These are phyloP conservation scores for Ziziphus jujuba DNA, from an alignment of 306 rosid species.

Conservation along the genomic window DNA sequence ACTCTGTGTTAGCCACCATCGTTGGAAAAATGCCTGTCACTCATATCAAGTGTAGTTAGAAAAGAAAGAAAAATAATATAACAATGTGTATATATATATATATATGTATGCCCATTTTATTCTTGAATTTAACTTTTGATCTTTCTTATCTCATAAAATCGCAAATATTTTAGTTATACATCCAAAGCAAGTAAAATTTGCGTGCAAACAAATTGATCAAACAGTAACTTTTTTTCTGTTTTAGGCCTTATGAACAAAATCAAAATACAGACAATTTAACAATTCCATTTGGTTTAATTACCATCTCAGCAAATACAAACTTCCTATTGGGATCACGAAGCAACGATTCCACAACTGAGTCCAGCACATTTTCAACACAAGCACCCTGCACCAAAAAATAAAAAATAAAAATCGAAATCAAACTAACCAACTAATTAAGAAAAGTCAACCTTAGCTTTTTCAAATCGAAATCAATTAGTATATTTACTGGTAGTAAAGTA, in stretches of 20 bases:
- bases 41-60: neutral
- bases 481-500: neutral
- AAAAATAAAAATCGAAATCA: neutral
- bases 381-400: constrained; percentile 47
- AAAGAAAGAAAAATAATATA: neutral
- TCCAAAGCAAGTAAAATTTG: too few species aligned
- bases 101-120: too few species aligned
- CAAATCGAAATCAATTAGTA: neutral
- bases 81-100: too few species aligned
- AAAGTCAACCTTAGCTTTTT: neutral
- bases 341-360: constrained; percentile 74
- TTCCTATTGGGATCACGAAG: constrained; percentile 73
- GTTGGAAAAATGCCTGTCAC: constrained; percentile 66
- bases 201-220: neutral
- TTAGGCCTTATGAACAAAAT: neutral
- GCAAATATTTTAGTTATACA: too few species aligned
- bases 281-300: constrained; percentile 16
- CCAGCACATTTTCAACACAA: constrained; percentile 76
- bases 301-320: constrained; percentile 83
- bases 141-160: too few species aligned
- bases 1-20: constrained; percentile 85
- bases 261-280: neutral
- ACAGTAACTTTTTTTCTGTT: neutral
- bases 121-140: too few species aligned
- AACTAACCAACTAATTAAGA: neutral